A percentile compares a stretch with the other conserved stretches of the same genome.
phyloP scores from a whole-genome alignment of 225 moss, liverwort and hornwort genomes.

The Bryoerythrophyllum caledonicum region DNA sequence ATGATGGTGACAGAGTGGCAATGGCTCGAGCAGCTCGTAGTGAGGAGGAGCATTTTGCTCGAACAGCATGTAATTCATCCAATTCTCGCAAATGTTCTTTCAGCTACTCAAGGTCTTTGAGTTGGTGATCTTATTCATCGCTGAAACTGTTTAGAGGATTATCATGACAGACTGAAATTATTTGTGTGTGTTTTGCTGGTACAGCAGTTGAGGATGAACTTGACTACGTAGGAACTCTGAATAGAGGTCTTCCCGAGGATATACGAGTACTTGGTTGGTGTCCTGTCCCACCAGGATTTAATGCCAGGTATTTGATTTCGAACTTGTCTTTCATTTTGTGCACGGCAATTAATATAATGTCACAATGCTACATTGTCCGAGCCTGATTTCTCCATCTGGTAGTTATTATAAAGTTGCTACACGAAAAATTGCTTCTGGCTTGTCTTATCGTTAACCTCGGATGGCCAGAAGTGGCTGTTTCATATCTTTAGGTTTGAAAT shows the following conservation, averaged over 20 bases:
- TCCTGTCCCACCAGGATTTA: conserved; percentile 89
- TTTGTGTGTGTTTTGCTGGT: too few species aligned
- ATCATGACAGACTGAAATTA: too few species aligned
- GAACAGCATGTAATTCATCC: conserved; percentile 51
- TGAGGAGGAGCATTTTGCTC: conserved; percentile 57
- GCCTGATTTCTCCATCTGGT: too few species aligned
- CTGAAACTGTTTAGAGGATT: too few species aligned
- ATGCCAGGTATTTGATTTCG: conserved; percentile 78
- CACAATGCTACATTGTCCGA: background rate
- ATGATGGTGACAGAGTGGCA: conserved; percentile 67
- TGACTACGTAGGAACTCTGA: conserved; percentile 86
- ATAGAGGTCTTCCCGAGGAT: conserved; percentile 84
- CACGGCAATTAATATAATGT: background rate
- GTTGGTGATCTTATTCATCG: too few species aligned
- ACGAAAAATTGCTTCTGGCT: too few species aligned
- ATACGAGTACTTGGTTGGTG: conserved; percentile 94
- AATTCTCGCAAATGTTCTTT: too few species aligned
- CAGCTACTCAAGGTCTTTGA: conserved; percentile 17
- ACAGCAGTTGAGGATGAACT: conserved; percentile 70
- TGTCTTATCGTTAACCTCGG: too few species aligned
- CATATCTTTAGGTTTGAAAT: too few species aligned
- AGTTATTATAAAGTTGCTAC: too few species aligned
- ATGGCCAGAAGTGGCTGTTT: too few species aligned
- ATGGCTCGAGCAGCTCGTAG: conserved; percentile 80
- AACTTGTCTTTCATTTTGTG: too few species aligned